A percentile compares a stretch with the other conserved stretches of the same genome.
Conservation (phyloP, 768 basidiomycete species). For the Tephrocybe rancida region DNA sequence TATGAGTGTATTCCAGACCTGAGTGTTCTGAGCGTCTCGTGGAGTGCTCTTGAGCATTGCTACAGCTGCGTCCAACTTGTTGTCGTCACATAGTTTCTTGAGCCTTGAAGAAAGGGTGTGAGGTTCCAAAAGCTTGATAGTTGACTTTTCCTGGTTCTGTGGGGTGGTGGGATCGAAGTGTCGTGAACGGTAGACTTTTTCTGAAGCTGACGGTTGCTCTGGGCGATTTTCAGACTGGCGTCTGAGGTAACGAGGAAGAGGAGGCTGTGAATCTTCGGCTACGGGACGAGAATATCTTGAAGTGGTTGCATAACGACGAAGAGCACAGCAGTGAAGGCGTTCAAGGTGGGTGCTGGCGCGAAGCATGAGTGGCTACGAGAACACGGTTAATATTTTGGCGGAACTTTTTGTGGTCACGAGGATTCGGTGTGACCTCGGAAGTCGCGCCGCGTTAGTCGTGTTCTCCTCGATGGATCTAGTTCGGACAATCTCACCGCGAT, state of each 20-base stretch:
- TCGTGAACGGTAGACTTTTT: conserved; percentile 35
- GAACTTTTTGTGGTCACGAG: conserved; percentile 12
- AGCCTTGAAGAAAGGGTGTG: conserved; percentile 62
- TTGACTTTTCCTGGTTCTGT: conserved; percentile 25
- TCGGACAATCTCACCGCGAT: conserved; percentile 25
- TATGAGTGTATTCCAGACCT: conserved; percentile 82
- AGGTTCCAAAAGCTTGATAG: conserved; percentile 55
- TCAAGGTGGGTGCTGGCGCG: conserved; percentile 6
- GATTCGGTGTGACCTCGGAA: conserved; percentile 16
- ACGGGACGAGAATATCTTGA: background rate
- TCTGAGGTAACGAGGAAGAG: conserved; percentile 35
- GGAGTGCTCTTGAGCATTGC: conserved; percentile 69
- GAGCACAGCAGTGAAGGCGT: conserved; percentile 1
- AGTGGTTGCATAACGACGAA: conserved; percentile 7
- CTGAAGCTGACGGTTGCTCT: conserved; percentile 3
- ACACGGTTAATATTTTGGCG: conserved; percentile 5
- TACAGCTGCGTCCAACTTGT: conserved; percentile 64
- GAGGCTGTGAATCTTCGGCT: conserved; percentile 14
- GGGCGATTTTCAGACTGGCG: conserved; percentile 16
- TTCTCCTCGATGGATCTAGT: conserved; percentile 3
- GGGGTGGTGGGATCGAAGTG: conserved; percentile 36
- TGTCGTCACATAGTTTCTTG: conserved; percentile 55
- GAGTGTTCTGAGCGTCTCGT: conserved; percentile 70
- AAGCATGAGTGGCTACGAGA: conserved; percentile 5
- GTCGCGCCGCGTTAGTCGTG: background rate